A percentile compares a stretch with the other conserved stretches of the same genome.
Conservation (phyloP, 1,139 yeast genomes). For the Yamadazyma blattariae region DNA sequence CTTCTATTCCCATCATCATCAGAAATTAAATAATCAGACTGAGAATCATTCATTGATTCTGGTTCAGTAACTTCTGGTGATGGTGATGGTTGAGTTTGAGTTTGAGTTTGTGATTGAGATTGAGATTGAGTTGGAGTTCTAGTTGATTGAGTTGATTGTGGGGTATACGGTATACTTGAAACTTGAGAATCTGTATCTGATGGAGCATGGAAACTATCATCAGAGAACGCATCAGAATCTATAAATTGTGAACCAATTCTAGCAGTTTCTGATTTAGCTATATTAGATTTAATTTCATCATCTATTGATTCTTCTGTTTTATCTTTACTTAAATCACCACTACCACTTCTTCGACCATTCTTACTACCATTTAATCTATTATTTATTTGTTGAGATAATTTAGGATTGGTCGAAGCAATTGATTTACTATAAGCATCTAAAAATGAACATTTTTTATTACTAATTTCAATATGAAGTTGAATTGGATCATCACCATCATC, state of each 20-base stretch:
- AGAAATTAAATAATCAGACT: conserved; percentile 3
- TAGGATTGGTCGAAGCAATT: too few species aligned
- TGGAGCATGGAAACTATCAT: background rate
- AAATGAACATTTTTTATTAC: conserved; percentile 1
- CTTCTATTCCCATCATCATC: too few species aligned
- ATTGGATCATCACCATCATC: conserved; percentile 64
- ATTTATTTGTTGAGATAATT: too few species aligned
- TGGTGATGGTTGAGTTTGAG: background rate
- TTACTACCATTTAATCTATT: background rate
- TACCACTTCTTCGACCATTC: background rate
- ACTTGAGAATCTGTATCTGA: background rate
- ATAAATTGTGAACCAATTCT: conserved; percentile 1
- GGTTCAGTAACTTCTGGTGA: conserved; percentile 1
- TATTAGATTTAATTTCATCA: background rate
- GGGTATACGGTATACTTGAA: background rate
- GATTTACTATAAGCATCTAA: background rate
- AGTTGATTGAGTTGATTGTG: background rate
- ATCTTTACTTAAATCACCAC: background rate
- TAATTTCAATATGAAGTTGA: conserved; percentile 37
- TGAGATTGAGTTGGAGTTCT: conserved; percentile 1
- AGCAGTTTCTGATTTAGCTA: conserved; percentile 1
- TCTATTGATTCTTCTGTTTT: background rate
- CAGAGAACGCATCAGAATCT: background rate
- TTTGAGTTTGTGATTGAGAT: conserved; percentile 3
- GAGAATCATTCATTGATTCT: conserved; percentile 7